Conservation (phyloP, 2,329 filamentous ascomycete species). For the Colletotrichum limetticola region DNA sequence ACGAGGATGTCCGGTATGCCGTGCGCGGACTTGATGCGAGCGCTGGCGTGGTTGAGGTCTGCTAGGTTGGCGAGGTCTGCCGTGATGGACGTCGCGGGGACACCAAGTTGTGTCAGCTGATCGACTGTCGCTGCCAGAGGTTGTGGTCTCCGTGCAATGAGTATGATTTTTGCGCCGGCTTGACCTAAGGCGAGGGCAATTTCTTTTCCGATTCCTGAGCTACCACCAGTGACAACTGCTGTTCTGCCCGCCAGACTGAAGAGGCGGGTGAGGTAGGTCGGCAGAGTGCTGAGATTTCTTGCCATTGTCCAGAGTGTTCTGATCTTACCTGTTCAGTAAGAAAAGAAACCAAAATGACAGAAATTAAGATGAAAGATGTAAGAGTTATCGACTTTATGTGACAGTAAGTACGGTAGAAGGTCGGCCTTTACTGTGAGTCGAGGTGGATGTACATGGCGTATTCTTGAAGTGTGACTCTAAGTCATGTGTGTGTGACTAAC, state of each 20-base stretch:
- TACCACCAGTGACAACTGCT: conserved; percentile 47
- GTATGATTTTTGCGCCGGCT: conserved; percentile 43
- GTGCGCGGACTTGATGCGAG: conserved; percentile 27
- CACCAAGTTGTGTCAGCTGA: conserved; percentile 39
- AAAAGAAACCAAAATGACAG: not conserved
- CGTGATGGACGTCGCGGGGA: conserved; percentile 38
- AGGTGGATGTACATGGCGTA: not conserved
- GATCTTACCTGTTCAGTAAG: not conserved
- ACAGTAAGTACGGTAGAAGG: not conserved
- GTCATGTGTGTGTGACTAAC: not conserved
- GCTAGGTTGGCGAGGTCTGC: conserved; percentile 37
- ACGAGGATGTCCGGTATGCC: conserved; percentile 46
- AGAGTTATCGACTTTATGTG: not conserved
- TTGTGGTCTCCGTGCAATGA: conserved; percentile 42
- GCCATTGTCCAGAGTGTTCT: conserved; percentile 2
- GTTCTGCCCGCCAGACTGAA: conserved; percentile 44
- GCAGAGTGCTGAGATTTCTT: conserved; percentile 15
- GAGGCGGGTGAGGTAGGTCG: conserved; percentile 41
- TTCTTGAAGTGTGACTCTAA: not conserved
- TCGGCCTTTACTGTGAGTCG: not conserved
- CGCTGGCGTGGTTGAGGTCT: conserved; percentile 37
- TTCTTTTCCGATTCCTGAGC: conserved; percentile 46
- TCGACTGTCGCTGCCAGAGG: conserved; percentile 40
- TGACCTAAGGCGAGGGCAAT: conserved; percentile 44
- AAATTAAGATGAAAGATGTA: too few species aligned